Evolutionary conservation across 306 rosid species (phyloP).

Genomic region (Luffa acutangula): DNA sequence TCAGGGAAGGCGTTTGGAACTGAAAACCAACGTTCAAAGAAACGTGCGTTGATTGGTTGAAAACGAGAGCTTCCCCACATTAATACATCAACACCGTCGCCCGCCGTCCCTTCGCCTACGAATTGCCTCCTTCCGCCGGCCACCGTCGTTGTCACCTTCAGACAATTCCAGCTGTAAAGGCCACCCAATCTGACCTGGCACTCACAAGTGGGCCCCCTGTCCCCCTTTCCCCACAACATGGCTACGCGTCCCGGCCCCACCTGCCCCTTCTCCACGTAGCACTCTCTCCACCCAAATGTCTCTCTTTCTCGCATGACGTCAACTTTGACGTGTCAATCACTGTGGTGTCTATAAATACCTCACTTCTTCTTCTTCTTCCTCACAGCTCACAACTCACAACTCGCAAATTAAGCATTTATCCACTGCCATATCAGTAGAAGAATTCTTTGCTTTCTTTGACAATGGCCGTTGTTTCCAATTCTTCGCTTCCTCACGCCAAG

Average conservation of each 20-base stretch:
- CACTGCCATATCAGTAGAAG: background rate
- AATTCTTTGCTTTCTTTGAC: background rate
- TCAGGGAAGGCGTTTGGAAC: background rate
- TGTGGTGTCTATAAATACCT: background rate
- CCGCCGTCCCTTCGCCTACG: background rate
- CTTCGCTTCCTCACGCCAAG: constrained; percentile 14
- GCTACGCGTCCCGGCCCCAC: constrained; percentile 43
- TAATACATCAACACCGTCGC: background rate
- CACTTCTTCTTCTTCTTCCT: background rate
- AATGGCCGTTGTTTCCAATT: constrained; percentile 45
- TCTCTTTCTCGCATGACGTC: background rate
- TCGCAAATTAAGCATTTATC: background rate
- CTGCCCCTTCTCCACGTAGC: constrained; percentile 21
- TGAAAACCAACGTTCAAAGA: background rate
- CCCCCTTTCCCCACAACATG: background rate
- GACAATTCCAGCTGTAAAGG: constrained; percentile 23
- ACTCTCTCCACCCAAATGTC: background rate
- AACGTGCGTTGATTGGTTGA: background rate
- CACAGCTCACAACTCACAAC: background rate
- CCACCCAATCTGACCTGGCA: constrained; percentile 33
- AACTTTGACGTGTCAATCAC: constrained; percentile 8
- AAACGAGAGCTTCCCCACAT: no score
- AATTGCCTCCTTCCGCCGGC: constrained; percentile 41
- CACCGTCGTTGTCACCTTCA: constrained; percentile 23
- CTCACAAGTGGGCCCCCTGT: constrained; percentile 32